Evolutionary conservation across 73 alveolate genomes (phyloP).

Genomic region (Paramecium pentaurelia): DNA sequence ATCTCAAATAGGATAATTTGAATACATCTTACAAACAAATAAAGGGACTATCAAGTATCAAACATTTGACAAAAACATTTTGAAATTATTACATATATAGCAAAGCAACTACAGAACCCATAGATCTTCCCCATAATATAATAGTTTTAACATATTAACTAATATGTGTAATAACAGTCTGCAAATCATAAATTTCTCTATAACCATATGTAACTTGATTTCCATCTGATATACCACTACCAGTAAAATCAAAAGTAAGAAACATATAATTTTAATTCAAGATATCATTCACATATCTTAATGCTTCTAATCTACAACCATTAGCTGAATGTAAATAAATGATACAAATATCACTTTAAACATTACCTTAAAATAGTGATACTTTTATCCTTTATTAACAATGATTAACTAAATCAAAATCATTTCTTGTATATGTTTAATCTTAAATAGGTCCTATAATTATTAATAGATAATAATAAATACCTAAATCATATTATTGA

Average conservation of each 20-base stretch:
- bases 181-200: slow-evolving; percentile 4
- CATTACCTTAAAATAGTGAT: background rate
- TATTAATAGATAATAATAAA: background rate
- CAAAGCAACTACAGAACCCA: slow-evolving; percentile 46
- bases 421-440: background rate
- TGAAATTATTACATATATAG: slow-evolving; percentile 9
- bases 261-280: background rate
- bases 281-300: background rate
- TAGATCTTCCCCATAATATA: slow-evolving; percentile 46
- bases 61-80: background rate
- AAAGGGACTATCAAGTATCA: slow-evolving; percentile 33
- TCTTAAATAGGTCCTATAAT: background rate
- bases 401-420: background rate
- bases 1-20: background rate
- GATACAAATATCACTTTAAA: background rate
- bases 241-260: slow-evolving; percentile 36
- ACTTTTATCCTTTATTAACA: background rate
- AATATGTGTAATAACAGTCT: background rate
- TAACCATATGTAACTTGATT: slow-evolving; percentile 19
- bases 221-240: background rate
- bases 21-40: slow-evolving; percentile 26
- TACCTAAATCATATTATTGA: slow-evolving; percentile 3
- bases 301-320: slow-evolving; percentile 22
- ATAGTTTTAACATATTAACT: background rate
- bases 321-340: slow-evolving; percentile 29